A percentile compares a stretch with the other conserved stretches of the same genome.
Conservation (phyloP, 208 protist genomes). For the Acanthamoeba pearcei region DNA sequence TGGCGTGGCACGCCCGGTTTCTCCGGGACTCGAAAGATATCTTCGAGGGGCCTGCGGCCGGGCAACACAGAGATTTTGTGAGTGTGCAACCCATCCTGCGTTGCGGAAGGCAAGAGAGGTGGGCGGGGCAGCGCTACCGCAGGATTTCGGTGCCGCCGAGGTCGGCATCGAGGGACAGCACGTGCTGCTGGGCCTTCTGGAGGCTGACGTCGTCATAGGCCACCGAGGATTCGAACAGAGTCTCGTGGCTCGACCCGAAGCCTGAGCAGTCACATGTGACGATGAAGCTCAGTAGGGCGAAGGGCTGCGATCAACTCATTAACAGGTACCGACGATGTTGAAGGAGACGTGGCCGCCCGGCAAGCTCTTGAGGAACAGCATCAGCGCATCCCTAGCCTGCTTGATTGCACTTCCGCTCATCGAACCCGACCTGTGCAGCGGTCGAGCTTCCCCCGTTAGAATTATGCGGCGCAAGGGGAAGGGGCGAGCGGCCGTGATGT, state of each 20-base stretch:
- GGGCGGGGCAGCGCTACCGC: neutral
- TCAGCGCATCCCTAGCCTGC: conserved; percentile 61
- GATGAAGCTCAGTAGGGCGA: neutral
- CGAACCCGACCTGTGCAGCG: conserved; percentile 40
- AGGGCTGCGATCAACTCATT: too few relatives aligned
- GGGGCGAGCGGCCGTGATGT: too few relatives aligned
- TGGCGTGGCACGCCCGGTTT: neutral
- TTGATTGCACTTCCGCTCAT: conserved; percentile 64
- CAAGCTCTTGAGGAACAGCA: conserved; percentile 73
- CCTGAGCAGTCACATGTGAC: neutral
- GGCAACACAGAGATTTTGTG: neutral
- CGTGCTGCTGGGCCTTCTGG: neutral
- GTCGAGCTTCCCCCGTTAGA: too few relatives aligned
- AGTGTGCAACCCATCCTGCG: neutral
- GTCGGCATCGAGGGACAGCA: neutral
- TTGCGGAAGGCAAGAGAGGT: neutral
- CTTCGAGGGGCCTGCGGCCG: neutral
- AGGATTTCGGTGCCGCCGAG: conserved; percentile 74
- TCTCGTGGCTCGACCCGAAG: conserved; percentile 57
- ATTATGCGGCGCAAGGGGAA: too few relatives aligned
- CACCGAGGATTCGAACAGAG: neutral
- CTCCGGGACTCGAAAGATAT: neutral
- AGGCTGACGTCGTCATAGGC: conserved; percentile 14
- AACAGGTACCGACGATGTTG: conserved; percentile 71
- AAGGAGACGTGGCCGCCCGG: conserved; percentile 30